Evolutionary conservation across 148 eudicot species (phyloP).

Genomic region (Mesembryanthemum crystallinum): DNA sequence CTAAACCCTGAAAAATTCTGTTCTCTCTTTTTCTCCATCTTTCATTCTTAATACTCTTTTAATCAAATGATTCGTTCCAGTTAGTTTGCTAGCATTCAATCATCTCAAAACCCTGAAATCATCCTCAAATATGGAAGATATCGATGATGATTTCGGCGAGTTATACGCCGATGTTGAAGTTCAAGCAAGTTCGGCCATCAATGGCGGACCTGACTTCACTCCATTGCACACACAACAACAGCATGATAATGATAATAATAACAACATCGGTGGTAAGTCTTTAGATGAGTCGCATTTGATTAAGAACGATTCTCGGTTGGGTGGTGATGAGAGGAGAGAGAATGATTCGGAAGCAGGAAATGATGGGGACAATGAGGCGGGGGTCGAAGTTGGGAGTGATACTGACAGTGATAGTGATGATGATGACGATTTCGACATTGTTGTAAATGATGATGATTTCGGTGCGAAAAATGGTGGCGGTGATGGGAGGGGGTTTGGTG

Average conservation of each 20-base stretch:
- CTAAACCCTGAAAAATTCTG: background rate
- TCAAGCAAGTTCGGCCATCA: slow-evolving; percentile 13
- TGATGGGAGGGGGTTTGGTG: background rate
- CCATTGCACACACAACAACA: background rate
- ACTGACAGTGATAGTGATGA: slow-evolving; percentile 2
- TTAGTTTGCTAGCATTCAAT: background rate
- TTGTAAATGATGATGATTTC: slow-evolving; percentile 27
- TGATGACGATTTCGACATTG: slow-evolving; percentile 25
- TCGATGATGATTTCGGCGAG: slow-evolving; percentile 31
- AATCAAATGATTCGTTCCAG: background rate
- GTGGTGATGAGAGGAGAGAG: slow-evolving; percentile 5
- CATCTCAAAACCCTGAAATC: slow-evolving; percentile 1
- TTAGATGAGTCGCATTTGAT: background rate
- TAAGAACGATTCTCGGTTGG: background rate
- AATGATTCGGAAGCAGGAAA: background rate
- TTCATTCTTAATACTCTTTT: background rate
- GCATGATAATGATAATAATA: background rate
- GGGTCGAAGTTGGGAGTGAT: background rate
- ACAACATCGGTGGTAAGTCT: background rate
- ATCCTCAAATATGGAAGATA: slow-evolving; percentile 7
- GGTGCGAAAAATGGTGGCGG: slow-evolving; percentile 9
- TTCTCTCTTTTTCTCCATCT: background rate
- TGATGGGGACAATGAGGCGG: background rate
- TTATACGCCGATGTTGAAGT: slow-evolving; percentile 28
- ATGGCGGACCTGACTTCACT: background rate